Base-by-base conservation (phyloP, 2,329 filamentous ascomycete species). In the Trichoderma afroharzianum region DNA sequence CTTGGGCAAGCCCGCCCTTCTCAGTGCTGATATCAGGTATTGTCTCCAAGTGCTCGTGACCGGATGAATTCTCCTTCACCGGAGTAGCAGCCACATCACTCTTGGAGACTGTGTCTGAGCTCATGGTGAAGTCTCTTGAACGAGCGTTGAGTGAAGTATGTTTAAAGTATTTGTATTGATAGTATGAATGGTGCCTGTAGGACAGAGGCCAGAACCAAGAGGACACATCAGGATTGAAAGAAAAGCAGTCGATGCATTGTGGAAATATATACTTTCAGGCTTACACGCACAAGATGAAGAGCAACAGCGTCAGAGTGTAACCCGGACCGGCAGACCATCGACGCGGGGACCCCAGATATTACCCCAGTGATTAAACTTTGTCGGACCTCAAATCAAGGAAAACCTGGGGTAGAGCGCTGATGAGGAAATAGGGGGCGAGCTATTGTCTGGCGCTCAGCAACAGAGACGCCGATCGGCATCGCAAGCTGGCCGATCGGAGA, bases 301-400 rank as follows among this genome's bases (percentile, higher is more conserved):
- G 33, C 24, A 55, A 14, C 30, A 32, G 53, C n/a, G 53, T 6
- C 24, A 67, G 9, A 24, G 18, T 36, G 15, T 26, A 21, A 36
- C 53, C 64, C 64, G 64, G 36, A 68, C 55, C 64, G 64, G 64
- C 64, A 68, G 24, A n/a, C 21, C 26, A 33, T 11, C 6, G 24
- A 67, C 33, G 64, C 55, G 64, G 64, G 64, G 64, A 59, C 64
- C 64, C 64, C 64, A 68, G 62, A 50, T 2, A n/a, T 33, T 61
- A 61, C 36, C 64, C 36, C 55, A 47, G 32, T 18, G 5, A 47
- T 32, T 50, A 59, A 32, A 50, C 33, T 50, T 68, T 39, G 32
- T 36, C 53, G 8, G 18, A 9, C 12, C 36, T 32, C 15, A 33
- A 43, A 43, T 53, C 6, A 28, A 64, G 28, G 21, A 32, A 30